Conservation (phyloP, 2,329 filamentous ascomycete species). For the Talaromyces verruculosus region DNA sequence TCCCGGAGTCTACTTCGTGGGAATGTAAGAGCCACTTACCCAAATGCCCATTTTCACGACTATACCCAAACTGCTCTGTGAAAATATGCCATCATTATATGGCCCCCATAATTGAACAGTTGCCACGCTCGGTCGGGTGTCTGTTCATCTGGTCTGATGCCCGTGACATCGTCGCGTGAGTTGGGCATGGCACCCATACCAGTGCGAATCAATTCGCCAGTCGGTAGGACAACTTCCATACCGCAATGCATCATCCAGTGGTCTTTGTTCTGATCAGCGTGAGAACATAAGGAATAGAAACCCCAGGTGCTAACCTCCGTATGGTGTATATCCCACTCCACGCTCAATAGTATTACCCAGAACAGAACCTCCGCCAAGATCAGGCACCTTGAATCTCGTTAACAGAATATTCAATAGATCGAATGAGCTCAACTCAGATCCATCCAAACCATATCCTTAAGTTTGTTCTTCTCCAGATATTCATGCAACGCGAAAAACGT, state of each 20-base stretch:
- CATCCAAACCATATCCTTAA: constrained; percentile 38
- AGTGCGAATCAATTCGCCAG: constrained; percentile 40
- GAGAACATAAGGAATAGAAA: not conserved
- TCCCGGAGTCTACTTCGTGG: not conserved
- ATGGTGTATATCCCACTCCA: constrained; percentile 37
- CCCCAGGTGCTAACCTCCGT: constrained; percentile 36
- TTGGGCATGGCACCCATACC: constrained; percentile 42
- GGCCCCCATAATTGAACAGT: not conserved
- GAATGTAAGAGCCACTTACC: not conserved
- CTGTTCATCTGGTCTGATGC: constrained; percentile 15
- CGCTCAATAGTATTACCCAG: constrained; percentile 37
- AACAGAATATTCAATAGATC: constrained; percentile 28
- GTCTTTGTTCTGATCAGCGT: not conserved
- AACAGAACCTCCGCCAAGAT: constrained; percentile 37
- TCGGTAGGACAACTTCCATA: constrained; percentile 46
- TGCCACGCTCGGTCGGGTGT: not conserved
- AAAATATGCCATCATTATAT: not conserved
- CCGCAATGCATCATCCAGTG: constrained; percentile 36
- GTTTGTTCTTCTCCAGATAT: constrained; percentile 40
- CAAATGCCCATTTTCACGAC: not conserved
- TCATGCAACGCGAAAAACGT: constrained; percentile 34
- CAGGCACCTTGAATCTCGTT: constrained; percentile 38
- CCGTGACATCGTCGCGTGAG: not conserved
- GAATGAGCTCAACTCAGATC: not conserved
- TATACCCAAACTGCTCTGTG: not conserved